A percentile compares a stretch with the other conserved stretches of the same genome.
phyloP scores from a whole-genome alignment of 768 basidiomycete species.

The Phaeolepiota aurea region DNA sequence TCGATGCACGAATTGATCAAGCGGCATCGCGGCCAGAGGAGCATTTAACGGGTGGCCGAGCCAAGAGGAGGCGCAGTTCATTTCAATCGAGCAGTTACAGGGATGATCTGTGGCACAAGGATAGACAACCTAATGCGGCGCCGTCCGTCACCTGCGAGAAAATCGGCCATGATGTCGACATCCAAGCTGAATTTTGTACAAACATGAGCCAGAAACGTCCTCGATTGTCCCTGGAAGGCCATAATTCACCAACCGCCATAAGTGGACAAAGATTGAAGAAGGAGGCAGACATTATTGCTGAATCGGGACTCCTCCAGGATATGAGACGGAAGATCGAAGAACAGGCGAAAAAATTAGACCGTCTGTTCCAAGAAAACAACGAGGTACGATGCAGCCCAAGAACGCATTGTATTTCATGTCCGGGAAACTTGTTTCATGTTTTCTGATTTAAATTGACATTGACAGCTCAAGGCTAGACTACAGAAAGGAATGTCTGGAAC shows the following conservation, averaged over 20 bases:
- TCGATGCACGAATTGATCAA: conserved; percentile 22
- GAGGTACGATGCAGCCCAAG: conserved; percentile 20
- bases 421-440: background rate
- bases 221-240: conserved; percentile 8
- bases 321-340: conserved; percentile 43
- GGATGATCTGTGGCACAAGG: conserved; percentile 1
- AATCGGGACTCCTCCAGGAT: conserved; percentile 23
- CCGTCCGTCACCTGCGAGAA: background rate
- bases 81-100: background rate
- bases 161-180: background rate
- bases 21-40: conserved; percentile 5
- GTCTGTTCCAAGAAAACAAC: conserved; percentile 36
- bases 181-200: background rate
- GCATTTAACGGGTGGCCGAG: conserved; percentile 9
- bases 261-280: conserved; percentile 1
- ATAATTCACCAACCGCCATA: background rate
- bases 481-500: conserved; percentile 5
- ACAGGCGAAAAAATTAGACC: conserved; percentile 34
- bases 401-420: background rate
- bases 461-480: background rate
- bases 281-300: background rate
- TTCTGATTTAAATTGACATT: background rate
- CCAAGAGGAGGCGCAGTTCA: conserved; percentile 9
- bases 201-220: conserved; percentile 17
- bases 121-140: background rate